Conservation (phyloP, 768 basidiomycete genomes). For the Tylopilus rubrobrunneus region DNA sequence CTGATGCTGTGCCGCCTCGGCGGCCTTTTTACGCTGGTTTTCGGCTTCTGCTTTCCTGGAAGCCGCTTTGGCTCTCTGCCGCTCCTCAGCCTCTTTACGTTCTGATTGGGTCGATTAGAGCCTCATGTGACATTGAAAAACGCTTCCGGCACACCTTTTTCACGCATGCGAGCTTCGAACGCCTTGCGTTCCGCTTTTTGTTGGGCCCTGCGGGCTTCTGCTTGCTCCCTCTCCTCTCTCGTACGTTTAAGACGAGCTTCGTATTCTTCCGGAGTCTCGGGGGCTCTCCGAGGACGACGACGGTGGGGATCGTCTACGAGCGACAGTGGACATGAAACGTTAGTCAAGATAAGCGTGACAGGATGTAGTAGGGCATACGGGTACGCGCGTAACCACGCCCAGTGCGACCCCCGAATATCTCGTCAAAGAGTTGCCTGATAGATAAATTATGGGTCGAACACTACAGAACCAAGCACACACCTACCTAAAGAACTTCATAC, state of each 20-base stretch:
- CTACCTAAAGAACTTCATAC: constrained; percentile 46
- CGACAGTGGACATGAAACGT: constrained; percentile 2
- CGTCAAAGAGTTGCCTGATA: constrained; percentile 46
- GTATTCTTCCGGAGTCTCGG: constrained; percentile 52
- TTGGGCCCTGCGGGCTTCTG: constrained; percentile 42
- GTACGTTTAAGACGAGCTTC: constrained; percentile 45
- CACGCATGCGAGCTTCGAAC: constrained; percentile 42
- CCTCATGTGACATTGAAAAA: constrained; percentile 4
- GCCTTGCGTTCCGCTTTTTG: constrained; percentile 50
- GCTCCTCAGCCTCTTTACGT: constrained; percentile 51
- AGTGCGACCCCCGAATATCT: constrained; percentile 38
- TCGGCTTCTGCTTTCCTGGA: constrained; percentile 56
- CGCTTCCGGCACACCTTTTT: constrained; percentile 39
- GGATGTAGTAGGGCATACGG: constrained; percentile 25
- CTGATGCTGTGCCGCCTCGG: constrained; percentile 43
- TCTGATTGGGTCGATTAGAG: constrained; percentile 29
- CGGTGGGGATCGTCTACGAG: constrained; percentile 20
- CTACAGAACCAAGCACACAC: background rate
- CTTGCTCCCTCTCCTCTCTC: constrained; percentile 53
- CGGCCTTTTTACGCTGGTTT: constrained; percentile 42
- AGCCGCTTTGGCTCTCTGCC: constrained; percentile 52
- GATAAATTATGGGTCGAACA: constrained; percentile 3
- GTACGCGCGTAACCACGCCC: constrained; percentile 23
- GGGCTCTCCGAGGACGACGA: constrained; percentile 11
- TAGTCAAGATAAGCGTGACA: constrained; percentile 7